Percentiles rank a stretch among this genome's conserved stretches.
phyloP scores from a whole-genome alignment of 1,139 yeast species.

The Suhomyces guaymorum region DNA sequence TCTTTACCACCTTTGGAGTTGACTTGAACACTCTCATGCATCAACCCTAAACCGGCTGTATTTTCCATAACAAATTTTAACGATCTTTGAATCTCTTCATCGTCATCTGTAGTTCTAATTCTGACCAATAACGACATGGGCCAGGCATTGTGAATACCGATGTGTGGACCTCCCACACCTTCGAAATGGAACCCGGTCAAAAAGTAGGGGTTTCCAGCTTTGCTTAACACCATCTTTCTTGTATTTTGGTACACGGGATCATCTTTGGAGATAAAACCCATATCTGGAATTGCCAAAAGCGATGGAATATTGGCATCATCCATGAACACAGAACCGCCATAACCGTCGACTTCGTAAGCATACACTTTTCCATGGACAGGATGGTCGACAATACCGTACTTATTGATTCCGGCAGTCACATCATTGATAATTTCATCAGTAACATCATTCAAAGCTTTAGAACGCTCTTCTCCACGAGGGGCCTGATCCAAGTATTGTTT shows the following conservation, averaged over 20 bases:
- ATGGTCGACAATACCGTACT: conserved; percentile 66
- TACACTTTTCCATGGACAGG: conserved; percentile 72
- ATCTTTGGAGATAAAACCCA: conserved; percentile 58
- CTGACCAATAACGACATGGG: conserved; percentile 80
- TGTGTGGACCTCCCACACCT: conserved; percentile 91
- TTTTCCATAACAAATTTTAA: conserved; percentile 55
- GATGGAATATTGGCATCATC: conserved; percentile 94
- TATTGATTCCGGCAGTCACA: conserved; percentile 59
- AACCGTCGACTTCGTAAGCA: conserved; percentile 91
- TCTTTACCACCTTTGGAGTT: conserved; percentile 47
- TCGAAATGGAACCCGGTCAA: conserved; percentile 60
- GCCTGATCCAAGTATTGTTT: conserved; percentile 24
- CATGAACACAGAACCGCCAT: conserved; percentile 72
- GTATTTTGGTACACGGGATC: conserved; percentile 76
- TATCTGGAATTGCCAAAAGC: conserved; percentile 73
- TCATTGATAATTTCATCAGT: conserved; percentile 39
- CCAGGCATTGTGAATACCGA: conserved; percentile 83
- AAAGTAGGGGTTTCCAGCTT: conserved; percentile 76
- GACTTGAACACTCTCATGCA: conserved; percentile 83
- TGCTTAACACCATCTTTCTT: conserved; percentile 69
- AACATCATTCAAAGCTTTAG: conserved; percentile 15
- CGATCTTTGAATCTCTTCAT: conserved; percentile 58
- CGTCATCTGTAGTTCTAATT: conserved; percentile 74
- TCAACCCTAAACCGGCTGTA: conserved; percentile 74
- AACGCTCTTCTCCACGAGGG: conserved; percentile 12